phyloP scores from a whole-genome alignment of 495 filamentous ascomycete genomes.

The Saxophila tyrrhenica region DNA sequence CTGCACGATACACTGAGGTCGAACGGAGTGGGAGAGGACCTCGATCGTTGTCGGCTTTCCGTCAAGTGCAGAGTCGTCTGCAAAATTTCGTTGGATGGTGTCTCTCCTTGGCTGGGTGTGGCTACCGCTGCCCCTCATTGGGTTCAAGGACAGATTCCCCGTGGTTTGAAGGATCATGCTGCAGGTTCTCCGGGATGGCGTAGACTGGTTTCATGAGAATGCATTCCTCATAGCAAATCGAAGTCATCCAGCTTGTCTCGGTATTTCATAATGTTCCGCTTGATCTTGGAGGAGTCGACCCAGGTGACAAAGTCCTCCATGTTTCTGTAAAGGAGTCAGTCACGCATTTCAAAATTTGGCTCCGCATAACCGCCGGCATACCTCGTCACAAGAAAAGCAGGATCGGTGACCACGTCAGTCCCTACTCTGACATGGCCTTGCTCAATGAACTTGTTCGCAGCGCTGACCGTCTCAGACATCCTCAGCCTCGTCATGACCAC shows the following conservation, averaged over 20 bases:
- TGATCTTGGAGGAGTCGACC: slow-evolving; percentile 94
- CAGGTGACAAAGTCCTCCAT: slow-evolving; percentile 98
- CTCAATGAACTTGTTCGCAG: slow-evolving; percentile 76
- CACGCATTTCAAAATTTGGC: slow-evolving; percentile 13
- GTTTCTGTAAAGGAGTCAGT: slow-evolving; percentile 39
- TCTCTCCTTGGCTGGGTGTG: not conserved
- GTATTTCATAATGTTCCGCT: slow-evolving; percentile 85
- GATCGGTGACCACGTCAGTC: slow-evolving; percentile 79
- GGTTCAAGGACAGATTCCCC: too few relatives aligned
- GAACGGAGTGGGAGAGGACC: not conserved
- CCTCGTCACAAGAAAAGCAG: slow-evolving; percentile 62
- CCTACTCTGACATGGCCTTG: slow-evolving; percentile 93
- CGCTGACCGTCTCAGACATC: slow-evolving; percentile 81
- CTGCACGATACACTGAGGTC: not conserved
- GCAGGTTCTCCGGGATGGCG: too few relatives aligned
- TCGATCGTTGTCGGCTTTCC: too few relatives aligned
- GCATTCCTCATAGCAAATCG: slow-evolving; percentile 54
- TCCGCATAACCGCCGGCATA: too few relatives aligned
- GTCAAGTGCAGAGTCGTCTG: too few relatives aligned
- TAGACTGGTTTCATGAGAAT: too few relatives aligned
- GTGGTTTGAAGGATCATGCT: too few relatives aligned
- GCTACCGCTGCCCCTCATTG: not conserved
- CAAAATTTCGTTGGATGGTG: too few relatives aligned
- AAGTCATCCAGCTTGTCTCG: slow-evolving; percentile 94
- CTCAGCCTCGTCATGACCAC: slow-evolving; percentile 79